phyloP scores from a whole-genome alignment of 345 rosid species.

The Eucalyptus curtisii region DNA sequence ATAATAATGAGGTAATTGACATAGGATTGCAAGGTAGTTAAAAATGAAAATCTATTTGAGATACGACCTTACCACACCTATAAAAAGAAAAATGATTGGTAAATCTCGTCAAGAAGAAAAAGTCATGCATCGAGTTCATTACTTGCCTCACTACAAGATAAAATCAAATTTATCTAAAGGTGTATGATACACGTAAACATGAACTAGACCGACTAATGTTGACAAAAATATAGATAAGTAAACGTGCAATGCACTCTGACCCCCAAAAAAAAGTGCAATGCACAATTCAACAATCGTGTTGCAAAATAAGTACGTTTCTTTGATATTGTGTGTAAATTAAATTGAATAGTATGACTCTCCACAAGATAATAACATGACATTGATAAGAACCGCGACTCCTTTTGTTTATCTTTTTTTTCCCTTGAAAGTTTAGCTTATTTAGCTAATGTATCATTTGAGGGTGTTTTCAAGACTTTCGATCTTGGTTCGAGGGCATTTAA shows the following conservation, averaged over 20 bases:
- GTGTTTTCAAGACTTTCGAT: neutral
- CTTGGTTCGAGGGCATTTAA: neutral
- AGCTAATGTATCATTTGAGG: neutral
- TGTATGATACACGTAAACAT: neutral
- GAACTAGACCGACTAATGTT: neutral
- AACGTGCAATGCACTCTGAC: neutral
- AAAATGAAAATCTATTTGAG: neutral
- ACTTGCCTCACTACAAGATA: neutral
- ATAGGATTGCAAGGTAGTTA: neutral
- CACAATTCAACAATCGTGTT: rapidly evolving
- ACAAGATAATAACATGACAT: neutral
- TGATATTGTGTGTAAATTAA: neutral
- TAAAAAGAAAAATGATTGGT: neutral
- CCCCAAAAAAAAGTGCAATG: neutral
- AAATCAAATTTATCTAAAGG: neutral
- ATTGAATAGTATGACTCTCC: neutral
- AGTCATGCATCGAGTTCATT: neutral
- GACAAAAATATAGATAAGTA: neutral
- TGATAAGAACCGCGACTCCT: rapidly evolving
- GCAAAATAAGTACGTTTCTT: neutral
- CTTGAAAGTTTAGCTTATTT: neutral
- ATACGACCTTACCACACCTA: neutral
- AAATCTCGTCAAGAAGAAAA: neutral
- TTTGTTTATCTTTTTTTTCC: rapidly evolving
- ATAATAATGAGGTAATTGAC: rapidly evolving